Conservation (phyloP, 2,329 filamentous ascomycete species). For the Scopulariopsis brevicaulis region DNA sequence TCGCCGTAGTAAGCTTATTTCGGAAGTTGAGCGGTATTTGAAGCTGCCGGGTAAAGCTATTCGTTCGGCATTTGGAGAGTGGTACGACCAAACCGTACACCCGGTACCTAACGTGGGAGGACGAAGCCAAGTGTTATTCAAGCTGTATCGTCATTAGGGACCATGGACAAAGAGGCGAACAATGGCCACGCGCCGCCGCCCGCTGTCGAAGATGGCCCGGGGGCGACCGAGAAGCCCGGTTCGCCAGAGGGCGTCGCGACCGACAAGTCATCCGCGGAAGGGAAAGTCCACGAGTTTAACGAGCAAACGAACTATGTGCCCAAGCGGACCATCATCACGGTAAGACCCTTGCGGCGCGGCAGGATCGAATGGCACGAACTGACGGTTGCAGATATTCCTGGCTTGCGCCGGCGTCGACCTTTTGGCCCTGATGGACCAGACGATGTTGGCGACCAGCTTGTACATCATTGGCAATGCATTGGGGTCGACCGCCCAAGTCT, state of each 20-base stretch:
- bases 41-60: too few relatives aligned
- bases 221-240: neutral
- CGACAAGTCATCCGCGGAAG: constrained; percentile 9
- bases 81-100: neutral
- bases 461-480: constrained; percentile 40
- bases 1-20: too few relatives aligned
- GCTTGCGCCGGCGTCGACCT: constrained; percentile 44
- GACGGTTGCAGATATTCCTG: constrained; percentile 35
- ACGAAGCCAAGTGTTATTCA: neutral
- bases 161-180: neutral
- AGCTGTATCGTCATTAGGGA: neutral
- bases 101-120: neutral
- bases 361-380: constrained; percentile 8
- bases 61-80: neutral
- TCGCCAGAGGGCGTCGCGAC: constrained; percentile 6
- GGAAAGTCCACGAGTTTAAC: constrained; percentile 27
- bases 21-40: too few relatives aligned
- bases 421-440: constrained; percentile 45
- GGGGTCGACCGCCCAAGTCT: constrained; percentile 33
- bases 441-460: constrained; percentile 41
- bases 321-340: constrained; percentile 36
- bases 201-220: too few relatives aligned
- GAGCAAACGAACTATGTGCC: constrained; percentile 46
- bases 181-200: neutral
- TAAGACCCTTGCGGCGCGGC: constrained; percentile 10